These are phyloP conservation scores for Diaporthe capsici DNA, from an alignment of 2,329 filamentous ascomycete species.

Conservation along the genomic window DNA sequence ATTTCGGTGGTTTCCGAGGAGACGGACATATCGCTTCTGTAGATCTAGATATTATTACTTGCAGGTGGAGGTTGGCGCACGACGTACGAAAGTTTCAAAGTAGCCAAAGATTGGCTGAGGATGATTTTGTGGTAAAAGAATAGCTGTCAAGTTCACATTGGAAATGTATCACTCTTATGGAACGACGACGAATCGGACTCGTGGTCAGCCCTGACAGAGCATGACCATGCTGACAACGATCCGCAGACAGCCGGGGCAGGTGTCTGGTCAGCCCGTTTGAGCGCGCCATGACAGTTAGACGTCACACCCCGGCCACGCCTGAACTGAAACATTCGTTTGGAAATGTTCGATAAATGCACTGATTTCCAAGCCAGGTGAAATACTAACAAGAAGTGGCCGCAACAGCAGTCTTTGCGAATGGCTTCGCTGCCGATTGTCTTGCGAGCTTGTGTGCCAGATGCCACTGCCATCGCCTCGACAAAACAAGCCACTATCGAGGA, in stretches of 20 bases:
- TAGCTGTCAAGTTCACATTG: neutral
- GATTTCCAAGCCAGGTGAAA: neutral
- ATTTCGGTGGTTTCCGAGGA: slow-evolving; percentile 44
- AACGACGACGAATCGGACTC: rapidly evolving
- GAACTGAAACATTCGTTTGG: neutral
- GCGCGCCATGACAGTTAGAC: neutral
- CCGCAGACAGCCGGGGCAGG: neutral
- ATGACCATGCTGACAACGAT: neutral
- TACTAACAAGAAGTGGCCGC: too few relatives aligned
- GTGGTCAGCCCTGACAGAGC: neutral
- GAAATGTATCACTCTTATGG: neutral
- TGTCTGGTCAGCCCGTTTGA: neutral
- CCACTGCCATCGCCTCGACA: neutral
- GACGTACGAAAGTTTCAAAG: neutral
- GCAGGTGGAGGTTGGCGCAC: too few relatives aligned
- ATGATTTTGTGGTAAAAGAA: neutral
- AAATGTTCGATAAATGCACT: neutral
- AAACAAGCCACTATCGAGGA: neutral
- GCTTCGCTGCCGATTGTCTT: too few relatives aligned
- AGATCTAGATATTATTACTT: too few relatives aligned
- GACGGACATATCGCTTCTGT: slow-evolving; percentile 17
- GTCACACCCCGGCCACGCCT: neutral
- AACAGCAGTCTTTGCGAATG: too few relatives aligned
- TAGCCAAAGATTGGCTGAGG: neutral
- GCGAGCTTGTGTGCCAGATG: neutral